phyloP scores from a whole-genome alignment of 257 asterid genomes.

The Schizonepeta tenuifolia region DNA sequence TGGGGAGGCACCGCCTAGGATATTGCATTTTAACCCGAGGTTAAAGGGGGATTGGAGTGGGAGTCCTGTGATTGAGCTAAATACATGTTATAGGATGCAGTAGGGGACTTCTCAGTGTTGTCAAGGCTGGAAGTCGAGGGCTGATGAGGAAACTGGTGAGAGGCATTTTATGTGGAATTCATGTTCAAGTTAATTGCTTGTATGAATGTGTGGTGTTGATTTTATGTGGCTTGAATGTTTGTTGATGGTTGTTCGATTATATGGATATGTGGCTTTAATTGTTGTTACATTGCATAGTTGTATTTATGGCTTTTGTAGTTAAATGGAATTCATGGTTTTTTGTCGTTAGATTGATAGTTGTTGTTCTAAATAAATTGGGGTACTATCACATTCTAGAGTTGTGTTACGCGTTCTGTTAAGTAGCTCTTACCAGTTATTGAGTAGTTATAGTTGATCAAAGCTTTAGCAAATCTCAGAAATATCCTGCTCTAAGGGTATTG shows the following conservation, averaged over 20 bases:
- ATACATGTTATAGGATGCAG: slow-evolving; percentile 93
- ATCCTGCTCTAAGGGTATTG: slow-evolving; percentile 8
- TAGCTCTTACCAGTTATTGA: slow-evolving; percentile 8
- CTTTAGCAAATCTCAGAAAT: not conserved
- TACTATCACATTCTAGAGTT: slow-evolving; percentile 10
- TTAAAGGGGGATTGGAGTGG: slow-evolving; percentile 96
- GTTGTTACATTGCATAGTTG: slow-evolving; percentile 11
- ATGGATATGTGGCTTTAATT: slow-evolving; percentile 7
- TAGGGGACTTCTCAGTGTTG: slow-evolving; percentile 92
- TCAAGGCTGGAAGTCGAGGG: slow-evolving; percentile 82
- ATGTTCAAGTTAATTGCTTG: slow-evolving; percentile 10
- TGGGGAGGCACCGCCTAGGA: slow-evolving; percentile 95
- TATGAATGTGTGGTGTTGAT: slow-evolving; percentile 24
- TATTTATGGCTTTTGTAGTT: no score
- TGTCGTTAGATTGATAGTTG: not conserved
- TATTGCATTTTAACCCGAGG: slow-evolving; percentile 91
- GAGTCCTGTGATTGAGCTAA: slow-evolving; percentile 76
- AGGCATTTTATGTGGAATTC: slow-evolving; percentile 17
- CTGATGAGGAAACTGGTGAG: slow-evolving; percentile 89
- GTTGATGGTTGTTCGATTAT: slow-evolving; percentile 27
- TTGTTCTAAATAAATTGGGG: slow-evolving; percentile 6
- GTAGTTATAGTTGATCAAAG: slow-evolving; percentile 5
- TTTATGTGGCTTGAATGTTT: slow-evolving; percentile 14
- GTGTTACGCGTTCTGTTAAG: slow-evolving; percentile 1
- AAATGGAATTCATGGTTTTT: not conserved